Base-by-base conservation (phyloP, 176 grass and related monocot genomes). In the Triticum dicoccoides region DNA sequence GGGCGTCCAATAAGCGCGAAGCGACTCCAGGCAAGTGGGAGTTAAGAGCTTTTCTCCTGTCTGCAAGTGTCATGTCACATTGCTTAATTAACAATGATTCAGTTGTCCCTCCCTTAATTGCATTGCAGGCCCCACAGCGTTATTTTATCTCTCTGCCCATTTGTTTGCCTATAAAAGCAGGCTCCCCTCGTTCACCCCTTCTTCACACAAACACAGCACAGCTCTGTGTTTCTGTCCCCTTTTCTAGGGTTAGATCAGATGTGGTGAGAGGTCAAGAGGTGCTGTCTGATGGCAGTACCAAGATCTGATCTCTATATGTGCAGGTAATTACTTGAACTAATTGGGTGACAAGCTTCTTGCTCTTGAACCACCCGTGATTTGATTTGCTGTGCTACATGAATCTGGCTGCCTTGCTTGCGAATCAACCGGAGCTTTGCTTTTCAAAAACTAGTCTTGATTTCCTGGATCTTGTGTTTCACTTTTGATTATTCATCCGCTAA, bases 291-390 rank as follows among this genome's bases (percentile, higher is more conserved):
- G 24, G 73, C 81, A 11, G 61, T 56, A n/a, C 84, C 5, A 79
- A 65, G 54, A 89, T 80, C 56, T 89, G 76, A 89, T 84, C 81
- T 84, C 81, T 80, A 42, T 27, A 79, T 52, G 63, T 41, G 42
- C 75, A 80, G 87, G 87, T 89, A 84, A 65, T 33, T 15, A 49
- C 14, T 69, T 73, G 38, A 80, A 49, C 47, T 51, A 49, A 77
- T 77, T 54, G 39, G 33, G 77, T 74, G 63, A 35, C 54, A 74
- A 73, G 78, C 21, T 83, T 82, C 61, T 54, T 54, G 2, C 13
- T 83, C 29, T 64, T 63, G 14, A 79, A 54, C 30, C 2, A 39
- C 47, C 34, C 70, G 54, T 84, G 21, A 70, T 77, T 49, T 49
- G 0, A 14, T 35, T 88, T 79, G 10, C 4, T 42, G 64, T 39